These are phyloP conservation scores for Multifurca ochricompacta DNA, from an alignment of 768 basidiomycete genomes.

Conservation along the genomic window DNA sequence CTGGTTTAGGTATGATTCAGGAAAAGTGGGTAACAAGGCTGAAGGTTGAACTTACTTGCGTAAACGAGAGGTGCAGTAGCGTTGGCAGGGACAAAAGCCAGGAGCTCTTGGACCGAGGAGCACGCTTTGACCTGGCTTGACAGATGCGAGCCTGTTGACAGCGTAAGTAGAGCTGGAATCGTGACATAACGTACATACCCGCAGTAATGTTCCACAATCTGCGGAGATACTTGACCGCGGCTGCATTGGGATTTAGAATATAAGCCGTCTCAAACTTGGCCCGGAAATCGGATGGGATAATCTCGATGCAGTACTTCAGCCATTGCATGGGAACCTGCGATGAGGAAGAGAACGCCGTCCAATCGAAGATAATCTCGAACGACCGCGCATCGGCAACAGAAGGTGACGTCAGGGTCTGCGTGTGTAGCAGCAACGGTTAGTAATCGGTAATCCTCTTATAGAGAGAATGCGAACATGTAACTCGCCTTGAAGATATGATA, in stretches of 20 bases:
- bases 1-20: constrained; percentile 30
- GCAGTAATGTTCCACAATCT: constrained; percentile 65
- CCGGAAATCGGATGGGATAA: constrained; percentile 65
- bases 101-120: constrained; percentile 54
- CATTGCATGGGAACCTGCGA: constrained; percentile 78
- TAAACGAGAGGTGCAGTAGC: constrained; percentile 41
- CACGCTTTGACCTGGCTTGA: constrained; percentile 42
- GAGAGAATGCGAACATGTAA: neutral
- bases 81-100: constrained; percentile 44
- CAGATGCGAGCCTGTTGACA: constrained; percentile 9
- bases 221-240: constrained; percentile 66
- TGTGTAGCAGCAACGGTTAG: neutral
- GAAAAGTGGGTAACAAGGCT: neutral
- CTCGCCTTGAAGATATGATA: constrained; percentile 69
- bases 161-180: neutral
- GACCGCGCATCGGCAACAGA: constrained; percentile 37
- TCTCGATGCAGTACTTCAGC: constrained; percentile 70
- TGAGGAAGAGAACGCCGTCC: constrained; percentile 64
- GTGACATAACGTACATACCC: constrained; percentile 30
- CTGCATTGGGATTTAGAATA: constrained; percentile 65
- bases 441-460: neutral
- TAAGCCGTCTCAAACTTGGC: constrained; percentile 51
- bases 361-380: constrained; percentile 76
- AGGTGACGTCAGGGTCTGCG: constrained; percentile 45
- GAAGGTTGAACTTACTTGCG: constrained; percentile 39